Base-by-base conservation (phyloP, 345 rosid species). In the Arabis hirsuta region DNA sequence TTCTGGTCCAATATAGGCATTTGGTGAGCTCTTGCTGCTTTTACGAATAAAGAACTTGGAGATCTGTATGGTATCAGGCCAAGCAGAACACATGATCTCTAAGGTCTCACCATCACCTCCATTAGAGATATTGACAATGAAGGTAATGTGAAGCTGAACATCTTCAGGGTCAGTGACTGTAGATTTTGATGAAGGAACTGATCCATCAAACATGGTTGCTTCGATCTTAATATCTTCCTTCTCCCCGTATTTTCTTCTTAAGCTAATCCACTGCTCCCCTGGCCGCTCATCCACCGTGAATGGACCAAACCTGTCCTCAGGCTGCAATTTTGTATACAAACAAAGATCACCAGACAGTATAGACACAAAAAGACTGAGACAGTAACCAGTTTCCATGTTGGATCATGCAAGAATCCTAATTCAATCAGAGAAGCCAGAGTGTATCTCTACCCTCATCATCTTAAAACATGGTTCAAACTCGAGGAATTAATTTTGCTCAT, bases 121-220 rank as follows among this genome's bases (percentile, higher is more conserved):
- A 74, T 94, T 91, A 0, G 82, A 77, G 73, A 94, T 83, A 76
- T 70, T 86, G 73, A 91, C 89, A 76, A 71, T 59, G 76, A 91
- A 78, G 54, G 95, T 85, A 45, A 90, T 80, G 76, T 86, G 96
- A 79, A 86, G 92, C 72, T 78, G 66, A 41, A 79, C 77, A 27
- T 80, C 84, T 54, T 79, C 82, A 39, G 73, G 79, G 34, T 62
- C 51, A 26, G 20, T 70, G 46, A 20, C 79, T 24, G 53, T 48
- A 26, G 82, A 55, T 70, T 82, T 79, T 14, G 89, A 67, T 52
- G 68, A 48, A 13, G 96, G 84, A 72, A 84, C 27, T 5, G 86
- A 83, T 57, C 85, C 96, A 78, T 91, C 92, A 75, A 94, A 85
- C 90, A 91, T 82, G 59, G 95, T 94, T 31, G 90, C 96, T 81